phyloP scores from a whole-genome alignment of 768 basidiomycete genomes.

The Rubroboletus satanas region DNA sequence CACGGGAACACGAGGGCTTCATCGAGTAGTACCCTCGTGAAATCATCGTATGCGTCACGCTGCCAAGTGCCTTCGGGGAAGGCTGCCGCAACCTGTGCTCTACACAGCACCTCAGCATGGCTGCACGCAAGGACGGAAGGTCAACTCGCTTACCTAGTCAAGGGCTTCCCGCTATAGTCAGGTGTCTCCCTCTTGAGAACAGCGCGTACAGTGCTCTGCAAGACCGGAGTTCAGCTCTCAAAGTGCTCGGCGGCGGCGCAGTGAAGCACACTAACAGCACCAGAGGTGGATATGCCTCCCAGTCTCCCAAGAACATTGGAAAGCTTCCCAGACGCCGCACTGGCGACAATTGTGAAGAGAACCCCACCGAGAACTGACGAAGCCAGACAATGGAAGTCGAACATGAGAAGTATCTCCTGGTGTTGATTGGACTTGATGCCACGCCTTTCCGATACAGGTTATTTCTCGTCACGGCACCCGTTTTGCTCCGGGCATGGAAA shows the following conservation, averaged over 20 bases:
- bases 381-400: constrained; percentile 11
- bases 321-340: constrained; percentile 8
- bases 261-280: constrained; percentile 4
- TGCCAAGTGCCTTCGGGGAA: constrained; percentile 19
- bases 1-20: constrained; percentile 21
- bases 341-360: constrained; percentile 13
- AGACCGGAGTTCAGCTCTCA: neutral
- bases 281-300: neutral
- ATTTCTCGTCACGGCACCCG: no score
- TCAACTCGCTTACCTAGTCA: constrained; percentile 12
- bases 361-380: constrained; percentile 14
- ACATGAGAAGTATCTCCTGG: constrained; percentile 7
- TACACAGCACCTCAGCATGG: neutral
- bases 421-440: neutral
- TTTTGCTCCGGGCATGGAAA: no score
- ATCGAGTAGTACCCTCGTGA: constrained; percentile 19
- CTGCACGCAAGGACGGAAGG: no score
- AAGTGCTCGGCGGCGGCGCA: neutral
- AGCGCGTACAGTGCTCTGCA: constrained; percentile 2
- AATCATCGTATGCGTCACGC: constrained; percentile 16
- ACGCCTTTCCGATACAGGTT: no score
- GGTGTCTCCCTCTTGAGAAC: neutral
- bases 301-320: constrained; percentile 8
- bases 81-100: constrained; percentile 12
- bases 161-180: constrained; percentile 7